Evolutionary conservation across 495 filamentous ascomycete species (phyloP).

Genomic region (Trichoderma asperelloides): DNA sequence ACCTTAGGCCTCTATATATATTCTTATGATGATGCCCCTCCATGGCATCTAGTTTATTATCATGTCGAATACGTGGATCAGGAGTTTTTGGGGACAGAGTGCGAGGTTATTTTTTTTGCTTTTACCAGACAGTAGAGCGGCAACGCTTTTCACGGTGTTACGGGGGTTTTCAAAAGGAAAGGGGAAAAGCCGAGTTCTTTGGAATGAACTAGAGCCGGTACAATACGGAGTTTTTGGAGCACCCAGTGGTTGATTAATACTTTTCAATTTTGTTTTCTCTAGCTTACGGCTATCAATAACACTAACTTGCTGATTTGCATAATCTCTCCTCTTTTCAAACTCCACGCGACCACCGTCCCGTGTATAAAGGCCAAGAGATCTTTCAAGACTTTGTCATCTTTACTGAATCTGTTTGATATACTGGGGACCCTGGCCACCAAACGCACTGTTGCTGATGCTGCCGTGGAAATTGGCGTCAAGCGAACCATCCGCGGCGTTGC

Average conservation of each 20-base stretch:
- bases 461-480: not conserved
- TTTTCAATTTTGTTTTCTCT: no score
- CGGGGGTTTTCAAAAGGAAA: not conserved
- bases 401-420: not conserved
- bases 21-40: not conserved
- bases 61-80: not conserved
- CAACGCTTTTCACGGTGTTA: not conserved
- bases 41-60: not conserved
- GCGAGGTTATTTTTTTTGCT: not conserved
- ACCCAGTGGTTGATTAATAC: no score
- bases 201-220: not conserved
- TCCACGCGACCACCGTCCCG: no score
- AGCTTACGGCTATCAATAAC: no score
- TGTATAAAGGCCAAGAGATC: not conserved
- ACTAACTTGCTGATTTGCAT: no score
- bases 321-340: not conserved
- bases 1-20: slow-evolving; percentile 12
- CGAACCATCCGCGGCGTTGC: slow-evolving; percentile 3
- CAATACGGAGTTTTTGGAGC: not conserved
- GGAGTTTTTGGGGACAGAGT: not conserved
- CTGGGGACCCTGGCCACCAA: not conserved
- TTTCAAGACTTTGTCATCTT: not conserved
- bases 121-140: not conserved
- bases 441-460: not conserved
- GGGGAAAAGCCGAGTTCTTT: not conserved